Evolutionary conservation across 768 basidiomycete species (phyloP), one percentile per base, ranked within the genome.

Genomic region (Pisolithus orientalis): DNA sequence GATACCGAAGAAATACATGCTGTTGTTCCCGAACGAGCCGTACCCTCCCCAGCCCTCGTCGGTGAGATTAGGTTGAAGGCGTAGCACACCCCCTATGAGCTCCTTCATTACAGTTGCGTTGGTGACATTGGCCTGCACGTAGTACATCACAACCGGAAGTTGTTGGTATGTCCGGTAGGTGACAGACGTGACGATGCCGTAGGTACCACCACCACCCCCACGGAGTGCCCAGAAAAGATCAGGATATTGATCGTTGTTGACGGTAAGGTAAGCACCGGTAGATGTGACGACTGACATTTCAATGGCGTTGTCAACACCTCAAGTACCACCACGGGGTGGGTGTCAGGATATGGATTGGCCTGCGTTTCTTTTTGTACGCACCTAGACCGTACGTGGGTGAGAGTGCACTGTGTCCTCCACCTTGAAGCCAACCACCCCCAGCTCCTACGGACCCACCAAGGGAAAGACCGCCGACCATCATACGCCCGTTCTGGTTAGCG

Each of bases 171-270:
- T 77, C 47, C 61, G 59, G 54, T 80, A 79, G 1, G 78, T 78
- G 5, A 71, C 72, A 1, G 74, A 74, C 3, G 71, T 72, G 46
- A 80, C 64, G 17, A 80, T 66, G 6, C 75, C 79, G 44, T 66
- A 80, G 0, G 75, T 80, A 11, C 74, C 71, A 5, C 78, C 78
- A 0, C 80, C 80, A 1, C 75, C 76, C 1, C 79, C 79, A 32
- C 78, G 69, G 47, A 82, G 57, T 0, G 80, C 78, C 74, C 76
- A 82, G 63, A 77, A 81, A 5, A 81, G 68, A 50, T 80, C 75
- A 3, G 63, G 13, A 53, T 79, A 65, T 39, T 69, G 65, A 57
- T 71, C 62, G 0, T 57, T 54, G 56, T 80, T 81, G 21, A 66
- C 72, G 4, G 58, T 70, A 48, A 76, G 57, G 37, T 68, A 59